Conservation (phyloP, 208 protist species). For the Trypanosoma scelopori region DNA sequence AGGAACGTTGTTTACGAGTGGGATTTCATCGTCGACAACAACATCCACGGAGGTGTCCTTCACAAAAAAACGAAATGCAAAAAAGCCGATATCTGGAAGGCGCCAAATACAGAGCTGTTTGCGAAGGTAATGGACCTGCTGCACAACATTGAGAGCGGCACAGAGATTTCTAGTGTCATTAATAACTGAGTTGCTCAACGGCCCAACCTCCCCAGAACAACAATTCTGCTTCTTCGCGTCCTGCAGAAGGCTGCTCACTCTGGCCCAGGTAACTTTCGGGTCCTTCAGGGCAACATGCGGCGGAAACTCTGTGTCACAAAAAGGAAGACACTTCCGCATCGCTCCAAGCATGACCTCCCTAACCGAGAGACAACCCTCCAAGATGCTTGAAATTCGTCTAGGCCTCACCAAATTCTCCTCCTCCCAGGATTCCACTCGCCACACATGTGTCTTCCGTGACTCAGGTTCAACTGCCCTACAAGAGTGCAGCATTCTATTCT, state of each 20-base stretch:
- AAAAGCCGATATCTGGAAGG: constrained; percentile 33
- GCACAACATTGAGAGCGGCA: constrained; percentile 52
- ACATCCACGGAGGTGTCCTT: constrained; percentile 35
- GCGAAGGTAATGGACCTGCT: constrained; percentile 29
- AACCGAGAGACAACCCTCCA: background rate
- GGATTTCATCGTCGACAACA: constrained; percentile 62
- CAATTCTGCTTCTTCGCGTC: constrained; percentile 6
- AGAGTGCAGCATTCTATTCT: constrained; percentile 10
- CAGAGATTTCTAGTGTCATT: constrained; percentile 52
- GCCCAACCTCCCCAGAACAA: constrained; percentile 26
- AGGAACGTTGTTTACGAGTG: constrained; percentile 30
- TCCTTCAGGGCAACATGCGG: constrained; percentile 25
- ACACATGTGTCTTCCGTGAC: constrained; percentile 19
- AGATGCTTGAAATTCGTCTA: background rate
- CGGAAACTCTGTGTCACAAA: constrained; percentile 31
- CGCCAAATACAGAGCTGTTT: constrained; percentile 32
- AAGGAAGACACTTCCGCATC: constrained; percentile 19
- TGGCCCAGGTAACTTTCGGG: constrained; percentile 24
- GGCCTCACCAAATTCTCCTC: constrained; percentile 1
- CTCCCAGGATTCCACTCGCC: constrained; percentile 17
- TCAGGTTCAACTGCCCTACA: constrained; percentile 29
- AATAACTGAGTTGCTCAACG: constrained; percentile 30
- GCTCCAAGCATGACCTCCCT: constrained; percentile 6
- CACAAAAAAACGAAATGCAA: constrained; percentile 39
- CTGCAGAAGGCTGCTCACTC: constrained; percentile 24